Conservation (phyloP, 352 stramenopile species). For the Saprolegnia parasitica region DNA sequence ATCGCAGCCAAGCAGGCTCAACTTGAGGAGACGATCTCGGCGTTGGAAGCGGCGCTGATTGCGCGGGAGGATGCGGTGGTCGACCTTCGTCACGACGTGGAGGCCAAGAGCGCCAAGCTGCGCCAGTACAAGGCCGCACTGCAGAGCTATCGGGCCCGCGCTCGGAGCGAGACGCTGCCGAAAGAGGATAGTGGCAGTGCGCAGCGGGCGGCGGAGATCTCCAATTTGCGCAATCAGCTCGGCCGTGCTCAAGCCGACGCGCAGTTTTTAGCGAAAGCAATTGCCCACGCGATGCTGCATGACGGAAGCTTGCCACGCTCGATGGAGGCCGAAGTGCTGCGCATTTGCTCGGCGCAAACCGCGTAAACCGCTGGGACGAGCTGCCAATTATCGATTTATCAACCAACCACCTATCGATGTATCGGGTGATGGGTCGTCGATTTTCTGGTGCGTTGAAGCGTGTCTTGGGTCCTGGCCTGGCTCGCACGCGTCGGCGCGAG, state of each 20-base stretch:
- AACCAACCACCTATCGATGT: slow-evolving; percentile 2
- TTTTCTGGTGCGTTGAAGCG: neutral
- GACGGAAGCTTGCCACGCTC: slow-evolving; percentile 10
- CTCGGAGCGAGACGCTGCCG: neutral
- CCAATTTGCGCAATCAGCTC: slow-evolving; percentile 19
- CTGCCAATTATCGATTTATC: neutral
- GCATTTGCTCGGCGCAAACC: slow-evolving; percentile 11
- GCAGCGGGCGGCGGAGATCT: slow-evolving; percentile 5
- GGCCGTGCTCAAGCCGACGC: slow-evolving; percentile 6
- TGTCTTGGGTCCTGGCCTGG: slow-evolving; percentile 11
- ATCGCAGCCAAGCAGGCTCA: neutral
- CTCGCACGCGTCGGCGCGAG: slow-evolving; percentile 23
- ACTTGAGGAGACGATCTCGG: neutral
- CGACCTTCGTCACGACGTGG: neutral
- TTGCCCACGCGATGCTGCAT: slow-evolving; percentile 12
- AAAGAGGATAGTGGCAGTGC: neutral
- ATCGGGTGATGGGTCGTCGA: neutral
- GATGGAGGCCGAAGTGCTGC: slow-evolving; percentile 18
- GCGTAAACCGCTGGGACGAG: neutral
- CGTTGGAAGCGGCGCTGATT: neutral
- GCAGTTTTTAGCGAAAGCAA: slow-evolving; percentile 19
- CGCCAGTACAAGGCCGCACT: slow-evolving; percentile 12
- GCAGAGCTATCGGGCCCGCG: neutral
- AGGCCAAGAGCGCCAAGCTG: slow-evolving; percentile 15
- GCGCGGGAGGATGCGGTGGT: neutral